Percentiles rank a stretch among this genome's conserved stretches.
phyloP scores from a whole-genome alignment of 495 filamentous ascomycete genomes.

The Penicillium waksmanii region DNA sequence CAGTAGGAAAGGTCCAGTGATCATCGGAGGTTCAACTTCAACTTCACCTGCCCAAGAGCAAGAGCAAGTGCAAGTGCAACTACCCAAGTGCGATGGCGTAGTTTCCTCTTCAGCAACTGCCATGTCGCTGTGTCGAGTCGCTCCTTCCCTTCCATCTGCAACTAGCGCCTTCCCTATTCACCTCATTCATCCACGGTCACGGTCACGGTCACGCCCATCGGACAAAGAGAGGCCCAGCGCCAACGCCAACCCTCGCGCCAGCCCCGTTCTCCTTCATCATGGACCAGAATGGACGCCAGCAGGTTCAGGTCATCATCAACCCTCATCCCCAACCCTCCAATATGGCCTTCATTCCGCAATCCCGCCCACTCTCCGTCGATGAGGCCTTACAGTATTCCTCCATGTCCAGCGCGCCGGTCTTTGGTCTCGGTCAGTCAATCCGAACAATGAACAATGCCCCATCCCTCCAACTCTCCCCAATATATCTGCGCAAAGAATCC shows the following conservation, averaged over 20 bases:
- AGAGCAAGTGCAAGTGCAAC: too few species aligned
- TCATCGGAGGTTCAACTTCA: too few species aligned
- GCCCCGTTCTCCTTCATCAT: slow-evolving; percentile 29
- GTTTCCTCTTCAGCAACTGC: slow-evolving; percentile 17
- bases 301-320: slow-evolving; percentile 52
- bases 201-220: slow-evolving; percentile 17
- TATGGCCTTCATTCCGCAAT: slow-evolving; percentile 33
- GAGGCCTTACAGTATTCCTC: slow-evolving; percentile 92
- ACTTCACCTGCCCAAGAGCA: too few species aligned
- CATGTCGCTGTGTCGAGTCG: slow-evolving; percentile 57
- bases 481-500: slow-evolving; percentile 3
- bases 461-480: too few species aligned
- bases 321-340: slow-evolving; percentile 28
- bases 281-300: slow-evolving; percentile 47
- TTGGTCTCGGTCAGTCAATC: slow-evolving; percentile 70
- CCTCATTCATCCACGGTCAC: too few species aligned
- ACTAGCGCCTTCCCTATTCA: slow-evolving; percentile 39
- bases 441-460: neutral
- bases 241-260: slow-evolving; percentile 15
- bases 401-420: slow-evolving; percentile 85
- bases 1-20: slow-evolving; percentile 14
- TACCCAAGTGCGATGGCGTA: too few species aligned
- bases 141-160: slow-evolving; percentile 42
- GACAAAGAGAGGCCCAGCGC: slow-evolving; percentile 2
- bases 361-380: slow-evolving; percentile 64